A percentile compares a stretch with the other conserved stretches of the same genome.
Evolutionary conservation across 164 flowering plant genomes (phyloP).

Genomic region (Dillenia turbinata): DNA sequence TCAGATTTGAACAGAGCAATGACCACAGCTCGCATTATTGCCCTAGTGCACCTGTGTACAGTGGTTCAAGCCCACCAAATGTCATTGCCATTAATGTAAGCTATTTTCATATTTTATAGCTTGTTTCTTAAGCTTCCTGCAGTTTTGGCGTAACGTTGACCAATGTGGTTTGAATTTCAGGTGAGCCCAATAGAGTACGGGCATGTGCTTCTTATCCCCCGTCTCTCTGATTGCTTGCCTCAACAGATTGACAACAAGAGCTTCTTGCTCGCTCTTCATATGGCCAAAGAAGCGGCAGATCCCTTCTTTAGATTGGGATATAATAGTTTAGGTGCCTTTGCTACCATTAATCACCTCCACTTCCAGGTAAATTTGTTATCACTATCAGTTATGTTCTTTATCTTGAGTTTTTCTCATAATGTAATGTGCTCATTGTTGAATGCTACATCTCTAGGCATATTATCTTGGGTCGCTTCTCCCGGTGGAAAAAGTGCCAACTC

Average conservation of each 20-base stretch:
- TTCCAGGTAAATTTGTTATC: slow-evolving; percentile 50
- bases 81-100: slow-evolving; percentile 85
- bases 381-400: too few species aligned
- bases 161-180: slow-evolving; percentile 24
- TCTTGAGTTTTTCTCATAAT: too few species aligned
- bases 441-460: slow-evolving; percentile 49
- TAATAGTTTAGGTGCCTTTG: slow-evolving; percentile 97
- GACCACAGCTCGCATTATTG: slow-evolving; percentile 29
- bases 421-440: neutral
- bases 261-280: slow-evolving; percentile 71
- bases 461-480: slow-evolving; percentile 62
- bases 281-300: slow-evolving; percentile 72
- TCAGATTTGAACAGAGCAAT: slow-evolving; percentile 53
- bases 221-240: slow-evolving; percentile 61
- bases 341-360: slow-evolving; percentile 92
- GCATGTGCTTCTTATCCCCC: slow-evolving; percentile 84
- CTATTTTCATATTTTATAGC: neutral
- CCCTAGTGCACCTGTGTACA: slow-evolving; percentile 31
- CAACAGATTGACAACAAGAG: slow-evolving; percentile 73
- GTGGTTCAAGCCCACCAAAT: slow-evolving; percentile 36
- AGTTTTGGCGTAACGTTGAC: neutral
- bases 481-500: slow-evolving; percentile 59
- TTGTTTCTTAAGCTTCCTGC: neutral
- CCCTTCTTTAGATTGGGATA: slow-evolving; percentile 86
- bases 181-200: slow-evolving; percentile 95